phyloP scores from a whole-genome alignment of 2,329 filamentous ascomycete species.

The Sclerotinia borealis region DNA sequence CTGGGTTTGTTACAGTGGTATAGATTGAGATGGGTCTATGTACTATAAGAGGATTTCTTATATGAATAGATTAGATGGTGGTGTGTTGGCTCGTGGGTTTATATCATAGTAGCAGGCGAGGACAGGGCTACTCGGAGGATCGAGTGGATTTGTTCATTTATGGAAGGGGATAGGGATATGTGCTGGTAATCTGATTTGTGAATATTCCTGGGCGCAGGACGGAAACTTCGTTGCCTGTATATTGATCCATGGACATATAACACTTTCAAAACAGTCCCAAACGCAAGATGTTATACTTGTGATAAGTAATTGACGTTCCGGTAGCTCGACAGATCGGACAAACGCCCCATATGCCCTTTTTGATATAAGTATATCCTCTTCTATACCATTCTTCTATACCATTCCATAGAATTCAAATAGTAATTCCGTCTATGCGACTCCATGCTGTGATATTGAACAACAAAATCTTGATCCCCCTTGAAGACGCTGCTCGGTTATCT shows the following conservation, averaged over 20 bases:
- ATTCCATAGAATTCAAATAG: not conserved
- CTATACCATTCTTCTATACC: constrained; percentile 1
- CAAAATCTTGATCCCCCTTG: not conserved
- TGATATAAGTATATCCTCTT: not conserved
- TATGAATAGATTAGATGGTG: not conserved
- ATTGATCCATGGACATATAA: constrained; percentile 1
- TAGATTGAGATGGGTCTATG: constrained; percentile 1
- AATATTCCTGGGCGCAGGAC: not conserved
- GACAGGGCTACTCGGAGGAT: not conserved
- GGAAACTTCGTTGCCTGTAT: not conserved
- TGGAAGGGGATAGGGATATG: not conserved
- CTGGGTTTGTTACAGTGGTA: not conserved
- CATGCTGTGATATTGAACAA: not conserved
- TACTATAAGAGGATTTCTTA: not conserved
- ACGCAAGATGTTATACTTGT: not conserved
- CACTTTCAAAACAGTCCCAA: not conserved
- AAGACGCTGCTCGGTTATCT: not conserved
- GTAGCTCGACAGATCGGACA: not conserved
- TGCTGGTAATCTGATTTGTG: not conserved
- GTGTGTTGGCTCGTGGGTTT: not conserved
- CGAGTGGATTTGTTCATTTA: not conserved
- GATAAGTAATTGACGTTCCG: not conserved
- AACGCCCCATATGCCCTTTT: not conserved
- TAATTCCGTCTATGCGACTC: not conserved
- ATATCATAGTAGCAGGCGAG: not conserved